A percentile compares a stretch with the other conserved stretches of the same genome.
Conservation (phyloP, 1,284 basidiomycete genomes). For the Hortiboletus rubellus region DNA sequence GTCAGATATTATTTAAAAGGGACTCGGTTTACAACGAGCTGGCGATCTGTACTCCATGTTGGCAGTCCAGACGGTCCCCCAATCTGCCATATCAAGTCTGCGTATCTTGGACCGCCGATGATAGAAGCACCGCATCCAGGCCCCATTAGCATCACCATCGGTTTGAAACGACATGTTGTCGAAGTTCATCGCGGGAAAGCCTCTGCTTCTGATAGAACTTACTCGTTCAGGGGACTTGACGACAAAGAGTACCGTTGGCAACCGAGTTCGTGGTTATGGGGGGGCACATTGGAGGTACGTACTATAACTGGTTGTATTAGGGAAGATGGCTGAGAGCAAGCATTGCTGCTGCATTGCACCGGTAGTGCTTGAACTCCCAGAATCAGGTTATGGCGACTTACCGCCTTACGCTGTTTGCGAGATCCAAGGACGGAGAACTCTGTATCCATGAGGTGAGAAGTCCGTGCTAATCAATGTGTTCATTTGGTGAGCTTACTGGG, state of each 20-base stretch:
- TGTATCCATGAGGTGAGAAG: conserved; percentile 31
- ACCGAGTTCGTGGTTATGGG: conserved; percentile 10
- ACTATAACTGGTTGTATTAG: neutral
- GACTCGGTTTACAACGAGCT: conserved; percentile 16
- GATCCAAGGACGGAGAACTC: conserved; percentile 36
- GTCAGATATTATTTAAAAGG: conserved; percentile 29
- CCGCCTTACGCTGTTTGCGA: conserved; percentile 32
- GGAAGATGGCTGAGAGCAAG: neutral
- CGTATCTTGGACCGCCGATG: conserved; percentile 30
- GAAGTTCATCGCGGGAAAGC: conserved; percentile 14
- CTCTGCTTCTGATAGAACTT: conserved; percentile 2
- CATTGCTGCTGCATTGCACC: neutral
- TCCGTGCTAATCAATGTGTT: neutral
- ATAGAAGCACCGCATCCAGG: conserved; percentile 3
- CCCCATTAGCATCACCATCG: conserved; percentile 23
- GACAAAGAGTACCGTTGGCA: conserved; percentile 29
- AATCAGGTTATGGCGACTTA: conserved; percentile 33
- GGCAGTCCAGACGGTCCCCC: conserved; percentile 20
- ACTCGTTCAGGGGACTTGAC: conserved; percentile 28
- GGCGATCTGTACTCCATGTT: conserved; percentile 25
- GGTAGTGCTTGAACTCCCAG: conserved; percentile 27
- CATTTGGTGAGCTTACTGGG: conserved; percentile 8
- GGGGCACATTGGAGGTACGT: conserved; percentile 25
- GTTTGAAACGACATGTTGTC: conserved; percentile 7
- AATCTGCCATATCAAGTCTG: conserved; percentile 29